Evolutionary conservation across 192 early-diverging fungal species (phyloP).

Genomic region (Coemansia sp.): DNA sequence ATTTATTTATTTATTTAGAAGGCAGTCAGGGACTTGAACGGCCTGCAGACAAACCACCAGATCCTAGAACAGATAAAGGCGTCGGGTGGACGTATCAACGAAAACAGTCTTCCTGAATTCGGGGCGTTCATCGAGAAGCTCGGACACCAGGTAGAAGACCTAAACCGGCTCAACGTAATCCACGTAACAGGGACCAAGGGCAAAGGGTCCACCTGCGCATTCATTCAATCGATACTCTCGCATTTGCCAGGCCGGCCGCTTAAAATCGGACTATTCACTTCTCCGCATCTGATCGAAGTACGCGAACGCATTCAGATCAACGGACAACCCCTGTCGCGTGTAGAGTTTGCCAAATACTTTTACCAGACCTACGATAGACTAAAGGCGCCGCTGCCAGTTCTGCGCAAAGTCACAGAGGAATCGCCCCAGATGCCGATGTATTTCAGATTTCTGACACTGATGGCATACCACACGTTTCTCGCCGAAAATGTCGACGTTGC

Average conservation of each 20-base stretch:
- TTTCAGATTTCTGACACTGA: constrained; percentile 87
- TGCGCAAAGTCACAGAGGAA: constrained; percentile 23
- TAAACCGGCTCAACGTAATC: constrained; percentile 76
- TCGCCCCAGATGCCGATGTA: constrained; percentile 67
- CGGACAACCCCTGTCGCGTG: constrained; percentile 74
- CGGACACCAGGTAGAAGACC: constrained; percentile 55
- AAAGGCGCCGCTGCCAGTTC: constrained; percentile 28
- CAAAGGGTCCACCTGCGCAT: constrained; percentile 83
- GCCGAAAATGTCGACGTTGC: constrained; percentile 80
- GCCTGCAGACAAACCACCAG: constrained; percentile 84
- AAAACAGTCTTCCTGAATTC: constrained; percentile 37
- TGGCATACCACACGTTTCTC: constrained; percentile 89
- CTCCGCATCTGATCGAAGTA: constrained; percentile 89
- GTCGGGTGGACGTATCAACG: constrained; percentile 36
- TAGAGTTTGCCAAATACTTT: constrained; percentile 84
- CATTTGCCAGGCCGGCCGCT: constrained; percentile 21
- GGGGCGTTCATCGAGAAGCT: constrained; percentile 36
- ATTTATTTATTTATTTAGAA: constrained; percentile 50
- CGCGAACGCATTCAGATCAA: constrained; percentile 95
- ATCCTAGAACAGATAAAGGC: constrained; percentile 69
- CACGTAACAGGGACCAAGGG: constrained; percentile 87
- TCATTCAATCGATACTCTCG: constrained; percentile 79
- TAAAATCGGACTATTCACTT: constrained; percentile 82
- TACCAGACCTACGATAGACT: constrained; percentile 82
- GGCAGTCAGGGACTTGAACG: constrained; percentile 79